Conservation (phyloP, 1,284 basidiomycete species). For the Pterulicium gracile region DNA sequence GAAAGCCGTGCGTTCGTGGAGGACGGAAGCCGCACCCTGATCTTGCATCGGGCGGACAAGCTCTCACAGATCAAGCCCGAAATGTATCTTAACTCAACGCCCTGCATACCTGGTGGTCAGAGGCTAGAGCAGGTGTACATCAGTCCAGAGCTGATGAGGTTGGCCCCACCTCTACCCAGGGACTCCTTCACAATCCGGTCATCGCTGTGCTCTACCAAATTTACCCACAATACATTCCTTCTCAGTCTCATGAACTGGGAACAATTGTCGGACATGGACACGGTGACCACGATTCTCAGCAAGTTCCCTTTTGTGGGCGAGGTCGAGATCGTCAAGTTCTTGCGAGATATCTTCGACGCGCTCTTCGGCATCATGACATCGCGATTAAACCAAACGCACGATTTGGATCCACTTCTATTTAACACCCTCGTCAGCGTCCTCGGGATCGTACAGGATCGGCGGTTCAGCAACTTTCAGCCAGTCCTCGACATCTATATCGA, state of each 20-base stretch:
- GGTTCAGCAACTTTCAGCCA: conserved; percentile 93
- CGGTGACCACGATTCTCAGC: conserved; percentile 65
- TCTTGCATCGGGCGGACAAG: conserved; percentile 76
- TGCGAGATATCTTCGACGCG: conserved; percentile 87
- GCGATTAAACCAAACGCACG: conserved; percentile 59
- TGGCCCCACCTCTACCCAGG: conserved; percentile 51
- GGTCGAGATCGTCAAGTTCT: conserved; percentile 91
- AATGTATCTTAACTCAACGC: conserved; percentile 61
- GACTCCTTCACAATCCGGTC: conserved; percentile 81
- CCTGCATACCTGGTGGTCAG: conserved; percentile 43
- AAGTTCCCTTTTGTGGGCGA: conserved; percentile 91
- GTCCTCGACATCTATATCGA: conserved; percentile 92
- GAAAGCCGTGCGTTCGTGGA: conserved; percentile 75
- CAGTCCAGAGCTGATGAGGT: conserved; percentile 51
- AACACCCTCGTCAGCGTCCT: conserved; percentile 86
- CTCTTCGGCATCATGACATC: conserved; percentile 86
- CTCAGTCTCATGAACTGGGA: conserved; percentile 84
- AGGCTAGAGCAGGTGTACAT: conserved; percentile 48
- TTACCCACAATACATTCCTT: conserved; percentile 86
- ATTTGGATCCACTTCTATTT: conserved; percentile 84
- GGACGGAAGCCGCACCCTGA: conserved; percentile 82
- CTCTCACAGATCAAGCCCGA: conserved; percentile 49
- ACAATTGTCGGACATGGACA: conserved; percentile 49
- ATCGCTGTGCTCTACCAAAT: conserved; percentile 86
- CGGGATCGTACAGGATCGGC: conserved; percentile 84